Evolutionary conservation across 345 rosid species (phyloP).

Genomic region (Citrus australasica): DNA sequence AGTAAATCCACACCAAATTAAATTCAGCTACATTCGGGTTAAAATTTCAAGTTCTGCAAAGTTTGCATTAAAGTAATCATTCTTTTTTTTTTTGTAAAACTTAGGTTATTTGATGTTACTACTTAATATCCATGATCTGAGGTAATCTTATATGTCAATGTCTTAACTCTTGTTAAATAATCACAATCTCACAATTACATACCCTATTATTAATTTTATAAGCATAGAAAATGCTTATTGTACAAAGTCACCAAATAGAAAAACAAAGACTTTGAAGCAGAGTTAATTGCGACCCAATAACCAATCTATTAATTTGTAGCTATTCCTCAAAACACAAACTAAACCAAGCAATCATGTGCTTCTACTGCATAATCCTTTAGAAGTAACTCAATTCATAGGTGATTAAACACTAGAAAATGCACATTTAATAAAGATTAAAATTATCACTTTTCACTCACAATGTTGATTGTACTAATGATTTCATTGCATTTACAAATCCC

Average conservation of each 20-base stretch:
- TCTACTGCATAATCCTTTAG: constrained; percentile 13
- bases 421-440: no score
- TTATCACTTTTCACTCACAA: no score
- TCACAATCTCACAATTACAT: neutral
- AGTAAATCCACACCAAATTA: no score
- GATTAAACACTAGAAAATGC: no score
- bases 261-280: neutral
- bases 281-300: neutral
- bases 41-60: no score
- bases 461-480: no score
- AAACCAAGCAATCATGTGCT: constrained; percentile 20
- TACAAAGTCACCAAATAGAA: neutral
- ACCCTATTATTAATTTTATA: neutral
- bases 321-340: neutral
- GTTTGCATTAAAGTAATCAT: no score
- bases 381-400: neutral
- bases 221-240: neutral
- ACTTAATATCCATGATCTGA: no score
- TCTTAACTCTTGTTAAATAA: neutral
- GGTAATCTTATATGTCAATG: neutral
- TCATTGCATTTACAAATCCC: no score
- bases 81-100: no score
- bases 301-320: neutral
- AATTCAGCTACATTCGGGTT: no score
- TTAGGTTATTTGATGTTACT: no score